A percentile compares a stretch with the other conserved stretches of the same genome.
phyloP scores from a whole-genome alignment of 2,329 filamentous ascomycete species.

The Plenodomus tracheiphilus region DNA sequence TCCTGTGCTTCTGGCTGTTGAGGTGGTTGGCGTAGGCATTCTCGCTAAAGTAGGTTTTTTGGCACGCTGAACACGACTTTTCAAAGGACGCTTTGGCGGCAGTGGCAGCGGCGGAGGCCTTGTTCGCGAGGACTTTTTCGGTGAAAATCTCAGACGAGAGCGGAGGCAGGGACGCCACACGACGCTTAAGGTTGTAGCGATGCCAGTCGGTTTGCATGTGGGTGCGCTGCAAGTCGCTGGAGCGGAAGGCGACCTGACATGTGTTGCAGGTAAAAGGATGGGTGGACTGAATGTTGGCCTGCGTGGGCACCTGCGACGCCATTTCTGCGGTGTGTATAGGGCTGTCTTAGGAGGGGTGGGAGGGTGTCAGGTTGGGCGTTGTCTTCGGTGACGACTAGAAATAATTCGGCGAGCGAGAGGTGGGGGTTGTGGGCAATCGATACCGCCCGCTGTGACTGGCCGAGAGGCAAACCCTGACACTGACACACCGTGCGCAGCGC shows the following conservation, averaged over 20 bases:
- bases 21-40: slow-evolving; percentile 95
- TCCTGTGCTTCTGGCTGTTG: slow-evolving; percentile 85
- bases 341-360: slow-evolving; percentile 3
- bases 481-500: slow-evolving; percentile 5
- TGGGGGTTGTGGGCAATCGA: slow-evolving; percentile 29
- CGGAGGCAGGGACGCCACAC: slow-evolving; percentile 85
- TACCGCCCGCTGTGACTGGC: slow-evolving; percentile 27
- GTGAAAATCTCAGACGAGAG: slow-evolving; percentile 91
- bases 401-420: slow-evolving; percentile 24
- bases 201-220: slow-evolving; percentile 99
- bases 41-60: slow-evolving; percentile 94
- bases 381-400: slow-evolving; percentile 11
- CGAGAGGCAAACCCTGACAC: slow-evolving; percentile 24
- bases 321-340: slow-evolving; percentile 23
- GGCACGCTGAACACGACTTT: slow-evolving; percentile 77
- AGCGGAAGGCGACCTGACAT: slow-evolving; percentile 94
- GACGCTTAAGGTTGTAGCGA: slow-evolving; percentile 94
- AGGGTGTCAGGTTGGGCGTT: slow-evolving; percentile 1
- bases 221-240: slow-evolving; percentile 86
- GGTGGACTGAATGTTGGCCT: slow-evolving; percentile 41
- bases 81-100: slow-evolving; percentile 89
- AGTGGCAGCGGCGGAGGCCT: slow-evolving; percentile 80
- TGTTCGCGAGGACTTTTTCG: slow-evolving; percentile 91
- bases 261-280: slow-evolving; percentile 99
- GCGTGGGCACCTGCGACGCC: slow-evolving; percentile 40